These are phyloP conservation scores for Termitomyces sp. DNA, from an alignment of 768 basidiomycete species.

Conservation along the genomic window DNA sequence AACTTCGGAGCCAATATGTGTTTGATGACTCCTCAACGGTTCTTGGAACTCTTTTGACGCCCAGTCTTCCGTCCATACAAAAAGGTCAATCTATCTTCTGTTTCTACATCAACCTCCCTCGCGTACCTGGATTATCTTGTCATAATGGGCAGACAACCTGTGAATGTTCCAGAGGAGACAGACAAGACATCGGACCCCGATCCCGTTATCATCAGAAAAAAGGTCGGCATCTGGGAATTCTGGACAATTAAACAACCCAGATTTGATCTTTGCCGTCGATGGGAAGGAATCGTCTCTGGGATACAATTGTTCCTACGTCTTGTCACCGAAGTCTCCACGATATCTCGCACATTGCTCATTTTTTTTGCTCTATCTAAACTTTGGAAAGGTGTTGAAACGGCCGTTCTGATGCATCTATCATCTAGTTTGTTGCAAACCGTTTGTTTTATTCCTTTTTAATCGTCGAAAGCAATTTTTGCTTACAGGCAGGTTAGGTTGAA, in stretches of 20 bases:
- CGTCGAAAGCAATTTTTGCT: background rate
- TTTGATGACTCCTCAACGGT: background rate
- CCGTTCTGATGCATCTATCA: slow-evolving; percentile 21
- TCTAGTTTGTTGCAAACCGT: slow-evolving; percentile 18
- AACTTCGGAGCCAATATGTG: background rate
- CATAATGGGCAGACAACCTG: background rate
- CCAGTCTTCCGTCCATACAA: background rate
- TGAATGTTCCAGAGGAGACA: background rate
- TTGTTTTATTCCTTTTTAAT: background rate
- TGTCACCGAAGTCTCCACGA: slow-evolving; percentile 15
- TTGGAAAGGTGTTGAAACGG: slow-evolving; percentile 19
- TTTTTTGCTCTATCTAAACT: slow-evolving; percentile 17
- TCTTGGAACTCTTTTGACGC: background rate
- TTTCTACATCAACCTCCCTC: too few relatives aligned
- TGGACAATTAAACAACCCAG: slow-evolving; percentile 2
- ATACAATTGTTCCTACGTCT: slow-evolving; percentile 17
- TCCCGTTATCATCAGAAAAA: slow-evolving; percentile 11
- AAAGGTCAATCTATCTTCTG: background rate
- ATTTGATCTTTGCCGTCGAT: slow-evolving; percentile 4
- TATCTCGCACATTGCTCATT: slow-evolving; percentile 16
- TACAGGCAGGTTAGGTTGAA: slow-evolving; percentile 15
- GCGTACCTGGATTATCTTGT: too few relatives aligned
- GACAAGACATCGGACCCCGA: background rate
- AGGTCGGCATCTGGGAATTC: slow-evolving; percentile 16
- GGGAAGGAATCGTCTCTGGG: slow-evolving; percentile 6